Base-by-base conservation (phyloP, 306 rosid species). In the Luffa aegyptiaca region DNA sequence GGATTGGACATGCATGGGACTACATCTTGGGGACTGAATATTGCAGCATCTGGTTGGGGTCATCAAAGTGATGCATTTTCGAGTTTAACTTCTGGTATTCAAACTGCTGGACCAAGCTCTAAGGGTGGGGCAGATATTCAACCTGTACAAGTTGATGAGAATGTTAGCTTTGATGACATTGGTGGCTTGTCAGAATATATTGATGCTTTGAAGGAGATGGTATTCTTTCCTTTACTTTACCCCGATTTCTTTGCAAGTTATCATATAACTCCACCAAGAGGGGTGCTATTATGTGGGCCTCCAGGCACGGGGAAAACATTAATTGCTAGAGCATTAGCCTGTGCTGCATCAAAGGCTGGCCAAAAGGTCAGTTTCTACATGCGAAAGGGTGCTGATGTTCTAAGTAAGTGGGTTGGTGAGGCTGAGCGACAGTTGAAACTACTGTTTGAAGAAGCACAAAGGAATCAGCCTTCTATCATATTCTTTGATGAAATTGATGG, bases 91-190 rank as follows among this genome's bases (percentile, higher is more conserved):
- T 87, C 98, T 80, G 98, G 98, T 82, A 82, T 94, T 90, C 99
- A 95, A 84, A 92, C 97, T 76, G 99, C 99, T 42, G 99, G 99
- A 84, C 99, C 99, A 31, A 95, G 99, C 86, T 95, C 99, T 55
- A 95, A 95, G 84, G 99, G 99, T 72, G 99, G 99, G 81, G 99
- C 99, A 39, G 99, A 95, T 80, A 95, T 95, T 66, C 97, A 95
- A 84, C 99, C 99, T 66, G 83, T 93, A 74, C 99, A 95, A 92
- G 90, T 95, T 83, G 99, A 95, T 85, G 99, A 92, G 59, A 95
- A 86, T 86, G 97, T 95, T 70, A 89, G 93, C 83, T 95, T 95
- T 84, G 90, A 91, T 59, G 99, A 95, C 81, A 95, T 95, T 80
- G 99, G 99, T 45, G 97, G 97, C 81, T 97, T 95, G 51, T 92